Evolutionary conservation across 805 yeast genomes (phyloP), one percentile per base, ranked within the genome.

Genomic region (Wickerhamiella spandovensis): DNA sequence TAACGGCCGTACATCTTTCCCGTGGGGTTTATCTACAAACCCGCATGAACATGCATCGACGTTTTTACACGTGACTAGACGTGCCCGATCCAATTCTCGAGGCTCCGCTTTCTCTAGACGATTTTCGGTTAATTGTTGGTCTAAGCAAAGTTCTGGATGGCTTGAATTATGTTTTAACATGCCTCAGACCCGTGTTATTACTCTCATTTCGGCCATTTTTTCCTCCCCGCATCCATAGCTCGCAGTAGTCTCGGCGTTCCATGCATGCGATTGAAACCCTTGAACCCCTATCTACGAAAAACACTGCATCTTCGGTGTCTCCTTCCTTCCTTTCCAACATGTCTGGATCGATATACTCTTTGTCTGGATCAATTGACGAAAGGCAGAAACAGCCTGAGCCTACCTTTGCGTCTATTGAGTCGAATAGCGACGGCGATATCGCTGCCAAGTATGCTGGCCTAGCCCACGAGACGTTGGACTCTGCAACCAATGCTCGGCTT

Each of bases 401-500:
- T 3, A 28, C 32, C 7, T 15, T 13, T 9, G 18, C n/a, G 3
- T 35, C 39, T 4, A 2, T 35, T 4, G 39, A 17, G 39, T n/a
- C 39, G 4, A 13, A 15, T 5, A 9, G 39, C 15, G 24, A 17
- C 24, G 24, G 24, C 24, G 43, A 39, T 15, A 18, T 39, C 12
- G 43, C 43, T 6, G 43, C 22, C 7, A 39, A 20, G 43, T 39
- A 39, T 35, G 39, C 39, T 4, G 39, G 39, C 8, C 20, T 35
- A 15, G 20, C 39, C 20, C 20, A 15, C 39, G 20, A 35, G 39
- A 15, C 39, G 7, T 15, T 43, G 25, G 45, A 43, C 32, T 18
- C 7, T 2, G n/a, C 10, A 21, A 43, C 45, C 20, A 23, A 43
- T 15, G 21, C 20, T 9, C 20, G 32, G 51, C 59, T 73, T 43